These are phyloP conservation scores for Tolypocladium ovalisporum DNA, from an alignment of 2,329 filamentous ascomycete species.

Conservation along the genomic window DNA sequence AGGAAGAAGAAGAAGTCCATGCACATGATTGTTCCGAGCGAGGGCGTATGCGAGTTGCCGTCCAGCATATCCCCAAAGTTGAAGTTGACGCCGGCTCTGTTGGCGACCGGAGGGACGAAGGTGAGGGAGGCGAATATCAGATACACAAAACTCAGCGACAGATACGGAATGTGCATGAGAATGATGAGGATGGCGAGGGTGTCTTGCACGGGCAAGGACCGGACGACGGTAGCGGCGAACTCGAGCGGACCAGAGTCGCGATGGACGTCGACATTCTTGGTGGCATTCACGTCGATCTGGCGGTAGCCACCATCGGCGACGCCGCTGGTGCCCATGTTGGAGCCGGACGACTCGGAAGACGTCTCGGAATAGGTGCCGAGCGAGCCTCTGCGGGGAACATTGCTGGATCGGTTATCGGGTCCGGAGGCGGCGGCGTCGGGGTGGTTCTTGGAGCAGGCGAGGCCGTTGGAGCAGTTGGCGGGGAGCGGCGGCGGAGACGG, in stretches of 20 bases:
- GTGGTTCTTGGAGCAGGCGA: conserved; percentile 19
- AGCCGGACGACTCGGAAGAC: conserved; percentile 41
- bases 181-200: conserved; percentile 95
- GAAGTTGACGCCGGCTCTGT: conserved; percentile 65
- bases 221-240: conserved; percentile 75
- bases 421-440: conserved; percentile 7
- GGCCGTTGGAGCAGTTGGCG: conserved; percentile 17
- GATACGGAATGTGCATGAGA: conserved; percentile 81
- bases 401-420: conserved; percentile 29
- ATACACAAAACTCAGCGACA: conserved; percentile 80
- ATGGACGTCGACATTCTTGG: conserved; percentile 57
- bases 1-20: conserved; percentile 76
- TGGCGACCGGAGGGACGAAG: conserved; percentile 75
- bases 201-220: conserved; percentile 82
- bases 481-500: conserved; percentile 11
- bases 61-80: conserved; percentile 89
- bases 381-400: conserved; percentile 34
- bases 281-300: conserved; percentile 59
- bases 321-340: conserved; percentile 24
- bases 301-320: conserved; percentile 41
- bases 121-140: conserved; percentile 87
- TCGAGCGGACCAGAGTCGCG: conserved; percentile 64
- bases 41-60: conserved; percentile 74
- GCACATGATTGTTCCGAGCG: conserved; percentile 70
- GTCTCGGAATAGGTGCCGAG: conserved; percentile 42